Percentiles rank a stretch among this genome's conserved stretches.
Evolutionary conservation across 805 yeast genomes (phyloP).

Genomic region (Candida sonorensis): DNA sequence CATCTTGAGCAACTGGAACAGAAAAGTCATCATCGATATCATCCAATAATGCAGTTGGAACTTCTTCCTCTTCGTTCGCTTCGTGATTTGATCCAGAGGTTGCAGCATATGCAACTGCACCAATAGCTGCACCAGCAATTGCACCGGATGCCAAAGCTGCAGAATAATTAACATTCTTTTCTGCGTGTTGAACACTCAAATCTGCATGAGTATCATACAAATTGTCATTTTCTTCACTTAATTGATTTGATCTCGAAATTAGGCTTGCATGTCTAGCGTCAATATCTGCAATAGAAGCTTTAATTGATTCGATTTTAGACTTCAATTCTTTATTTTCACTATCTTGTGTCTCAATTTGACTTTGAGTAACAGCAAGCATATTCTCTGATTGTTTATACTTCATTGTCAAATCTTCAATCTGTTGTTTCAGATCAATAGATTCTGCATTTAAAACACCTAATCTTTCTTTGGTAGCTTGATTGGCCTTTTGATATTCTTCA

Average conservation of each 20-base stretch:
- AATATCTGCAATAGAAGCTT: slow-evolving; percentile 21
- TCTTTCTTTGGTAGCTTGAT: slow-evolving; percentile 58
- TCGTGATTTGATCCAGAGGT: neutral
- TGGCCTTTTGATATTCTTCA: slow-evolving; percentile 64
- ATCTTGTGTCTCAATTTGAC: slow-evolving; percentile 60
- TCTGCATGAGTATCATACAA: slow-evolving; percentile 30
- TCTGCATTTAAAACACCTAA: slow-evolving; percentile 63
- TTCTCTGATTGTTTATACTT: slow-evolving; percentile 59
- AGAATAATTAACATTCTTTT: slow-evolving; percentile 24
- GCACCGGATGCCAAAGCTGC: slow-evolving; percentile 24
- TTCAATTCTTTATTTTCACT: slow-evolving; percentile 34
- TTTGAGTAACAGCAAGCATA: slow-evolving; percentile 55
- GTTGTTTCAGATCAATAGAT: slow-evolving; percentile 49
- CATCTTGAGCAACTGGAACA: slow-evolving; percentile 12
- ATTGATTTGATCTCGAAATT: slow-evolving; percentile 11
- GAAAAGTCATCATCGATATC: slow-evolving; percentile 23
- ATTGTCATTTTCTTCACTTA: slow-evolving; percentile 35
- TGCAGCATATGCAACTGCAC: slow-evolving; percentile 3
- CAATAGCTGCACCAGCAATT: slow-evolving; percentile 11
- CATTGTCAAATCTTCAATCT: slow-evolving; percentile 42
- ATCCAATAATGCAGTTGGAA: slow-evolving; percentile 27
- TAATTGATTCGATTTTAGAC: slow-evolving; percentile 17
- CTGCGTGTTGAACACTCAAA: slow-evolving; percentile 25
- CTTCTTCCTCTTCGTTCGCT: slow-evolving; percentile 15
- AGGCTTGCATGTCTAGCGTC: slow-evolving; percentile 20